A percentile compares a stretch with the other conserved stretches of the same genome.
Evolutionary conservation across 2,329 filamentous ascomycete genomes (phyloP).

Genomic region (Hymenoscyphus fraxineus): DNA sequence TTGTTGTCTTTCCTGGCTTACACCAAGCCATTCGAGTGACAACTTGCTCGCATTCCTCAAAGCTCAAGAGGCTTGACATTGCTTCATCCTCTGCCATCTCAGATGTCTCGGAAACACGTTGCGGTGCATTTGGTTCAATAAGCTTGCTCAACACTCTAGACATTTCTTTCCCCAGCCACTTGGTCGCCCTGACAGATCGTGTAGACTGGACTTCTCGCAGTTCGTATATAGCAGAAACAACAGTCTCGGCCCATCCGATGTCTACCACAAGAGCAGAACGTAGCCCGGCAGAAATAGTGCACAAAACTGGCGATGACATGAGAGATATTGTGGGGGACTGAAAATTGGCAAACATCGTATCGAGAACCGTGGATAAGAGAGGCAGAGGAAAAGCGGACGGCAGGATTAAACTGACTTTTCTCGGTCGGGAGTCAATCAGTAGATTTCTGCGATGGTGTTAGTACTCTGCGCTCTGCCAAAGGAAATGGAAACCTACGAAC

Average conservation of each 20-base stretch:
- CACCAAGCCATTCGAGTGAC: constrained; percentile 77
- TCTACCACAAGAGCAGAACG: constrained; percentile 85
- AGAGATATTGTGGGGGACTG: constrained; percentile 78
- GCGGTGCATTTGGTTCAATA: constrained; percentile 32
- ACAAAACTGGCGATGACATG: constrained; percentile 71
- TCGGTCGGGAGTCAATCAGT: constrained; percentile 70
- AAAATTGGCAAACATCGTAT: constrained; percentile 76
- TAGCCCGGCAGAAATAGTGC: constrained; percentile 73
- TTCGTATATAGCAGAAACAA: constrained; percentile 83
- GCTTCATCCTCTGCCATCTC: constrained; percentile 12
- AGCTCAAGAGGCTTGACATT: constrained; percentile 46
- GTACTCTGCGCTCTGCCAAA: constrained; percentile 6
- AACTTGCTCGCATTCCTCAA: constrained; percentile 80
- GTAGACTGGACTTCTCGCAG: constrained; percentile 74
- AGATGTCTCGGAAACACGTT: constrained; percentile 18
- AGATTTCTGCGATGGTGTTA: constrained; percentile 46
- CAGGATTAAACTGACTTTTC: constrained; percentile 70
- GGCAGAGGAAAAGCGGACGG: constrained; percentile 76
- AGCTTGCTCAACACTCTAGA: constrained; percentile 57
- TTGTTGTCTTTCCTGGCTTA: constrained; percentile 33
- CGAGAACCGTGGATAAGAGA: constrained; percentile 69
- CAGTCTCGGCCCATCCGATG: constrained; percentile 88
- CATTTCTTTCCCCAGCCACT: constrained; percentile 64
- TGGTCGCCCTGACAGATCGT: constrained; percentile 72
- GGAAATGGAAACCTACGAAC: constrained; percentile 50